A percentile compares a stretch with the other conserved stretches of the same genome.
These are phyloP conservation scores for Sugiyamaella marilandica DNA, from an alignment of 805 yeast genomes.

Conservation along the genomic window DNA sequence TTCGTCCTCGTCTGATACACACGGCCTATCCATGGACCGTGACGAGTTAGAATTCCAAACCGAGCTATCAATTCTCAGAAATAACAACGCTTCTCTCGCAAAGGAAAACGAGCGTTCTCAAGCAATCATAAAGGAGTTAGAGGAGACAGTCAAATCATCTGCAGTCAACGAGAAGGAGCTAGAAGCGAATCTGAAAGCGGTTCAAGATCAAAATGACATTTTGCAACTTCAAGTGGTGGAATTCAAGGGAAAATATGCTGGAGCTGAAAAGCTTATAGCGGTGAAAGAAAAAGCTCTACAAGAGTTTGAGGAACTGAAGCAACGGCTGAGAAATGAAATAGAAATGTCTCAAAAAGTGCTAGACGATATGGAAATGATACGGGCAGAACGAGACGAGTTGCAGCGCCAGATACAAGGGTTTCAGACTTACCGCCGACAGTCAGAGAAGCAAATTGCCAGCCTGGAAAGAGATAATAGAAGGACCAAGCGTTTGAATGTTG, in stretches of 20 bases:
- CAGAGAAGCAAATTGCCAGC: conserved; percentile 23
- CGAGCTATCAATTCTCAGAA: conserved; percentile 19
- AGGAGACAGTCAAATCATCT: conserved; percentile 14
- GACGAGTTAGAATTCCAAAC: conserved; percentile 19
- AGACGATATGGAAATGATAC: conserved; percentile 22
- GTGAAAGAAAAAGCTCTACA: conserved; percentile 2
- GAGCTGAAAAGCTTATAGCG: conserved; percentile 8
- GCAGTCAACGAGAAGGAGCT: conserved; percentile 11
- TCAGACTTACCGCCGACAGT: conserved; percentile 23
- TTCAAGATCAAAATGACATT: conserved; percentile 6
- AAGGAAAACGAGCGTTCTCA: conserved; percentile 18
- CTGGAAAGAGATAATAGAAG: conserved; percentile 25
- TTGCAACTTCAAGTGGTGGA: conserved; percentile 11
- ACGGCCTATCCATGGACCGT: neutral
- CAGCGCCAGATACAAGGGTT: conserved; percentile 30
- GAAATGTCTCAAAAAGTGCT: conserved; percentile 10
- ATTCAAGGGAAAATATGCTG: conserved; percentile 9
- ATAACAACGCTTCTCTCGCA: conserved; percentile 18
- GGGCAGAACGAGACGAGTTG: conserved; percentile 26
- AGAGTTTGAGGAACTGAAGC: conserved; percentile 11
- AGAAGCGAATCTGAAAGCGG: conserved; percentile 8
- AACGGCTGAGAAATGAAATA: conserved; percentile 10
- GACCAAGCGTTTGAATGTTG: conserved; percentile 20
- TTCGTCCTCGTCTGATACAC: conserved; percentile 2
- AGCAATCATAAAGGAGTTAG: conserved; percentile 13